Evolutionary conservation across 2,329 filamentous ascomycete species (phyloP), one percentile per base, ranked within the genome.

Genomic region (Colletotrichum lentis): DNA sequence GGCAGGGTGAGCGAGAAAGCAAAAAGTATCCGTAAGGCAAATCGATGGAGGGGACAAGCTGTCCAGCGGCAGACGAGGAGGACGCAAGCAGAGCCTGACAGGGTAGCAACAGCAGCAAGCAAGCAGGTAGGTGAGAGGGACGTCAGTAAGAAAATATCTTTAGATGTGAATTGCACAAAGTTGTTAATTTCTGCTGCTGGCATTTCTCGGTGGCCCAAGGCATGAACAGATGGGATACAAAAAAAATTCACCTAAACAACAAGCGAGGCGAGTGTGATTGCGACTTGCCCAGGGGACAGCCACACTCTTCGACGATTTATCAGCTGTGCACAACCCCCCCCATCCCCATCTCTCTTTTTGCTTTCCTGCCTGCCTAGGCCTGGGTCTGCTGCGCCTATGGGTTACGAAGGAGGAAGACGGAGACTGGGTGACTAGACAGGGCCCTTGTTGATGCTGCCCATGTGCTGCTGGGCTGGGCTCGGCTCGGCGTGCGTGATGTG

Each of bases 311-410:
- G 41, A 49, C 56, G 57, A 69, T 69, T 69, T 67, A 69, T 69
- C 63, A 69, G 67, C 67, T 67, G 56, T 67, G 67, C 63, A 67
- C 67, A 69, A 57, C 43, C 31, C 16, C 18, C 8, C 20, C n/a
- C 46, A n/a, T n/a, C n/a, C n/a, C n/a, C 22, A 39, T 49, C 41
- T 57, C 31, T 56, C 43, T 44, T 44, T 7, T 64, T 65, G 31
- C 57, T 52, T 65, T 50, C 62, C 49, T 46, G 41, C 49, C 62
- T 59, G 49, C 22, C 41, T 10, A 22, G 24, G 27, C 44, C 52
- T 46, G 47, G 50, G 55, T 54, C 20, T 35, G n/a, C 35, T n/a
- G n/a, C n/a, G 41, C 27, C 41, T 50, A 65, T 53, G 50, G 64
- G 4, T 50, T 58, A 68, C 65, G 50, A 62, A 62, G 49, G 49